Conservation (phyloP, 23 red algal genomes). For the Gracilaria gracilis region DNA sequence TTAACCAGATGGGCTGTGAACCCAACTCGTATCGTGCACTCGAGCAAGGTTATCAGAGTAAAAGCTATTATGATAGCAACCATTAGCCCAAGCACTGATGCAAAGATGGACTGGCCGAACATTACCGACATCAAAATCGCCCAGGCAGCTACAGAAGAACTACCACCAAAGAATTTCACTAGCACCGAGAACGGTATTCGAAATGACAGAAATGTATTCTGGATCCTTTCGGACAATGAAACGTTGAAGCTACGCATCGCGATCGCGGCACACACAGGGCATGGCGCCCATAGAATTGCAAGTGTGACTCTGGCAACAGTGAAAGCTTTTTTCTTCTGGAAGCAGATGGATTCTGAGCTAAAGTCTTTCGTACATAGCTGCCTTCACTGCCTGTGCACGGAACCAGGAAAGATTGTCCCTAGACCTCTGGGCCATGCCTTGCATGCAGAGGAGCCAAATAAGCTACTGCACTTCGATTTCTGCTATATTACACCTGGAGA, state of each 20-base stretch:
- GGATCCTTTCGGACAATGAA: not conserved
- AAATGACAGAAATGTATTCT: not conserved
- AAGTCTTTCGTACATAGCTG: no score
- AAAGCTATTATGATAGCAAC: not conserved
- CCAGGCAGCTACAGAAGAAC: not conserved
- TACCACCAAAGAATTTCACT: not conserved
- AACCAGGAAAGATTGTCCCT: no score
- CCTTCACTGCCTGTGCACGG: no score
- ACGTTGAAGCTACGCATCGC: not conserved
- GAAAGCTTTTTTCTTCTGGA: no score
- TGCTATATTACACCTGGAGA: no score
- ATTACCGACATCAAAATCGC: not conserved
- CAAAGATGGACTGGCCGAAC: not conserved
- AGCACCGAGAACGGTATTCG: not conserved
- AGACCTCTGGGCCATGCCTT: not conserved
- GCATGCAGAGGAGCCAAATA: no score
- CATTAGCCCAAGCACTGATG: not conserved
- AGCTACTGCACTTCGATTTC: no score
- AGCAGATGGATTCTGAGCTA: no score
- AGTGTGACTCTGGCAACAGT: no score
- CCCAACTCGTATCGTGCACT: not conserved
- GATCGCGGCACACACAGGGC: not conserved
- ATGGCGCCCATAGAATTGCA: no score
- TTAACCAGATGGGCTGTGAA: conserved; percentile 35
- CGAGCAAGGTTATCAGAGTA: not conserved